Evolutionary conservation across 352 stramenopile species (phyloP).

Genomic region (Phytophthora pini): DNA sequence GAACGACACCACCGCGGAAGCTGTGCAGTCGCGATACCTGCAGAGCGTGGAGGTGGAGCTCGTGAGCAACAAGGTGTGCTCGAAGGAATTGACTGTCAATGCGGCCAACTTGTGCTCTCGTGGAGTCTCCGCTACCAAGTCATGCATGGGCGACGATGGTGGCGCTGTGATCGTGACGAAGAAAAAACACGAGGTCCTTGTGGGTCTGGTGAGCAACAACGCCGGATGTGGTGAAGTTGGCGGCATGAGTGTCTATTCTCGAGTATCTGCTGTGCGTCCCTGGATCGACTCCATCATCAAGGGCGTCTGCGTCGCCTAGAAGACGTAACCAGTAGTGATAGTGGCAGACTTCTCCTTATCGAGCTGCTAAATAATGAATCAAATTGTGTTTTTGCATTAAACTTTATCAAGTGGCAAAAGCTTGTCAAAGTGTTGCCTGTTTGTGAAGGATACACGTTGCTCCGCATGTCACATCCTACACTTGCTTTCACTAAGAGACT

Average conservation of each 20-base stretch:
- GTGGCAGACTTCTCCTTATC: background rate
- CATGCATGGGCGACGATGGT: conserved; percentile 69
- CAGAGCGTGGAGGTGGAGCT: conserved; percentile 53
- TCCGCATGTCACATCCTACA: conserved; percentile 3
- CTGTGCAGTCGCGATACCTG: conserved; percentile 46
- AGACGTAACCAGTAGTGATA: conserved; percentile 17
- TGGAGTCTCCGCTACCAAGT: conserved; percentile 43
- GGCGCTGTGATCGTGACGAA: conserved; percentile 50
- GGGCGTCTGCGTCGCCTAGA: conserved; percentile 31
- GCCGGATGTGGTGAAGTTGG: conserved; percentile 47
- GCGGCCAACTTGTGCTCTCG: conserved; percentile 62
- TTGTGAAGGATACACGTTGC: conserved; percentile 25
- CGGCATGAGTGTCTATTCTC: conserved; percentile 61
- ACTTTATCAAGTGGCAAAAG: background rate
- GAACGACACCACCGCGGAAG: conserved; percentile 46
- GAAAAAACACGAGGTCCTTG: conserved; percentile 36
- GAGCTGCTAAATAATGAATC: conserved; percentile 22
- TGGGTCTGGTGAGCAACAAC: conserved; percentile 66
- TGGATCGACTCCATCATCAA: conserved; percentile 57
- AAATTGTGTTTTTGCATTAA: conserved; percentile 11
- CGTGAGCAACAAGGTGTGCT: conserved; percentile 48
- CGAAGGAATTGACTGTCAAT: conserved; percentile 36
- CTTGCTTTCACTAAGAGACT: conserved; percentile 2
- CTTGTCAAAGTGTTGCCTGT: conserved; percentile 12
- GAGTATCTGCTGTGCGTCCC: conserved; percentile 49